A percentile compares a stretch with the other conserved stretches of the same genome.
phyloP scores from a whole-genome alignment of 139 green algal species.

The Tetraselmis chui region DNA sequence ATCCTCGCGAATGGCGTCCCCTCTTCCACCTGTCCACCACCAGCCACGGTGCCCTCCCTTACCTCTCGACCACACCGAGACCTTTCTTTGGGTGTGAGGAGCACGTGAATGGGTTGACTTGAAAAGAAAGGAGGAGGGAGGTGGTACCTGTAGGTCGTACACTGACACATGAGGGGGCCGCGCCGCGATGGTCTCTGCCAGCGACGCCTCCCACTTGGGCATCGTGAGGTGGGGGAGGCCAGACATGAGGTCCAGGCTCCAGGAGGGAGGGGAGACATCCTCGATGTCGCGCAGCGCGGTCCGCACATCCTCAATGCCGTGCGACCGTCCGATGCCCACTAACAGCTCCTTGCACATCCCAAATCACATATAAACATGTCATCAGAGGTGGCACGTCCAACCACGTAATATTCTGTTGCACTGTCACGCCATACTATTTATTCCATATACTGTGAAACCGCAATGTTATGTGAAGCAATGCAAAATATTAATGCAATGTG shows the following conservation, averaged over 20 bases:
- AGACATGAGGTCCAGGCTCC: conserved; percentile 89
- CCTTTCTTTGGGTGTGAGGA: too few species aligned
- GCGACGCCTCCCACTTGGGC: conserved; percentile 52
- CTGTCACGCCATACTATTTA: too few species aligned
- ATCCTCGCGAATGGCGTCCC: conserved; percentile 80
- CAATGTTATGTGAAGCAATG: too few species aligned
- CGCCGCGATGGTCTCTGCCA: conserved; percentile 55
- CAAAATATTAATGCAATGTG: too few species aligned
- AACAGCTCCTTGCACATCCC: conserved; percentile 72
- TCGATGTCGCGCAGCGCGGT: conserved; percentile 59
- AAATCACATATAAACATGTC: too few species aligned
- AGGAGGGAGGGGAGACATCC: conserved; percentile 45
- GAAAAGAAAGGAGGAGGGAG: too few species aligned
- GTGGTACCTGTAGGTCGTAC: conserved; percentile 88
- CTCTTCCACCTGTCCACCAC: conserved; percentile 67
- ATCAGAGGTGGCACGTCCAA: too few species aligned
- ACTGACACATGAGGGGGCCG: conserved; percentile 78
- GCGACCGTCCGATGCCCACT: conserved; percentile 57
- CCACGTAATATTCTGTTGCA: too few species aligned
- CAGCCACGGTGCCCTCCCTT: too few species aligned
- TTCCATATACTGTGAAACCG: too few species aligned
- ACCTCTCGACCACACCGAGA: too few species aligned
- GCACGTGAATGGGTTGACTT: too few species aligned
- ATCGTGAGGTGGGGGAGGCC: conserved; percentile 68
- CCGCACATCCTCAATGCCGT: conserved; percentile 57